Evolutionary conservation across 140 eudicot species (phyloP), one percentile per base, ranked within the genome.

Genomic region (Ambrosia hybrid): DNA sequence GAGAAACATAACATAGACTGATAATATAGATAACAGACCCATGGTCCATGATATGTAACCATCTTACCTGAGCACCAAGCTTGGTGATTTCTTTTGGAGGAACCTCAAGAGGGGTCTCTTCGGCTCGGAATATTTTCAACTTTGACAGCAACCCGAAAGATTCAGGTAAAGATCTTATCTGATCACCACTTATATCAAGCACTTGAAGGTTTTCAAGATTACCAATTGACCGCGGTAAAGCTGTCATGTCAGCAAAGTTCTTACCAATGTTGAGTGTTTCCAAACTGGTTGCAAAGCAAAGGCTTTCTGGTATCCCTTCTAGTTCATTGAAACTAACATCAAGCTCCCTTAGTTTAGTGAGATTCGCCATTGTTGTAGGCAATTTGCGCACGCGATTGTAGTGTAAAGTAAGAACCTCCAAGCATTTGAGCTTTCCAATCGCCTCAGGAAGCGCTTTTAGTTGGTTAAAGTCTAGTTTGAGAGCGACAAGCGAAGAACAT

Each of bases 291-390:
- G 76, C 87, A 52, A 74, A 77, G 66, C 96, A 90, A 49, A 93
- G 88, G 60, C 94, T 78, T 80, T 93, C 98, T 0, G 97, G 97
- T 74, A 93, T 63, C 69, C 74, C 66, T 74, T 90, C 96, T 4
- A 93, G 86, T 46, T 93, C 98, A 55, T 93, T 93, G 68, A 93
- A 93, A 75, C 97, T 88, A 64, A 81, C 85, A 76, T 87, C 88
- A 34, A 93, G 88, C 68, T 93, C 96, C 73, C 73, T 83, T 68
- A 93, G 51, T 46, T 55, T 71, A 11, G 64, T 43, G 0, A 93
- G 87, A 81, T 76, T 78, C 4, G 85, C 87, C 91, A 90, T 85
- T 36, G 97, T 90, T 4, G 91, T 82, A 13, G 98, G 98, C 76
- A 93, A 56, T 53, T 88, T 76, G 63, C 73, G 76, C 1, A 93